Conservation (phyloP, 2,329 filamentous ascomycete species). For the Cephalotrichum gorgonifer region DNA sequence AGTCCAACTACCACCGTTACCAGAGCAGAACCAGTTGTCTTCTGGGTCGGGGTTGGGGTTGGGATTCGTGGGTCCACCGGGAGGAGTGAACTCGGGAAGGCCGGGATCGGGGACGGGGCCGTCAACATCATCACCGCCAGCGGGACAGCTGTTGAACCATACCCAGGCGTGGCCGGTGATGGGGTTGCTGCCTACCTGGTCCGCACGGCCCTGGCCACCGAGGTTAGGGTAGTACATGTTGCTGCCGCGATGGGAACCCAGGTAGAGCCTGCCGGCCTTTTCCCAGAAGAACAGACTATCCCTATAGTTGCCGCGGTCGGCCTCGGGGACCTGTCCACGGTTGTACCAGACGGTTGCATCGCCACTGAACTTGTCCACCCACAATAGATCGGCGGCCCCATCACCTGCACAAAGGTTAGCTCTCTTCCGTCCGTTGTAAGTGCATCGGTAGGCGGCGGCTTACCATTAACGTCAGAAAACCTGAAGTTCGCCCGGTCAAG, state of each 20-base stretch:
- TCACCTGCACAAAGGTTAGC: no score
- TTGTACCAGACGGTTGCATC: conserved; percentile 21
- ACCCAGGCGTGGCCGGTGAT: conserved; percentile 6
- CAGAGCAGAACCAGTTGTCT: conserved; percentile 4
- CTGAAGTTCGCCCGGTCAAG: conserved; percentile 23
- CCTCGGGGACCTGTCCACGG: conserved; percentile 8
- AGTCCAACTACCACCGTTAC: background rate
- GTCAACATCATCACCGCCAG: conserved; percentile 4
- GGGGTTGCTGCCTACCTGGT: conserved; percentile 11
- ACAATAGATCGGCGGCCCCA: conserved; percentile 23
- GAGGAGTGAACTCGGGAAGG: conserved; percentile 1
- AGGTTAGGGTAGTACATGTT: conserved; percentile 15
- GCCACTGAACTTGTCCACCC: conserved; percentile 23
- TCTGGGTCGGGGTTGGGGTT: background rate
- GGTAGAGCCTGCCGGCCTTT: background rate
- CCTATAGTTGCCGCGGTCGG: background rate
- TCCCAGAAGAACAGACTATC: conserved; percentile 5
- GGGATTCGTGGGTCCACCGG: background rate
- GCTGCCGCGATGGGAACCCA: conserved; percentile 5
- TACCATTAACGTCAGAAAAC: conserved; percentile 27
- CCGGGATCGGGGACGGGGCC: conserved; percentile 1
- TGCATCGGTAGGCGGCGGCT: no score
- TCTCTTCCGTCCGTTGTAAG: no score
- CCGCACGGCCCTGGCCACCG: conserved; percentile 15
- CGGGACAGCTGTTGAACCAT: conserved; percentile 5